Percentiles rank a stretch among this genome's conserved stretches.
These are phyloP conservation scores for Fusarium beomiforme DNA, from an alignment of 2,329 filamentous ascomycete species.

Conservation along the genomic window DNA sequence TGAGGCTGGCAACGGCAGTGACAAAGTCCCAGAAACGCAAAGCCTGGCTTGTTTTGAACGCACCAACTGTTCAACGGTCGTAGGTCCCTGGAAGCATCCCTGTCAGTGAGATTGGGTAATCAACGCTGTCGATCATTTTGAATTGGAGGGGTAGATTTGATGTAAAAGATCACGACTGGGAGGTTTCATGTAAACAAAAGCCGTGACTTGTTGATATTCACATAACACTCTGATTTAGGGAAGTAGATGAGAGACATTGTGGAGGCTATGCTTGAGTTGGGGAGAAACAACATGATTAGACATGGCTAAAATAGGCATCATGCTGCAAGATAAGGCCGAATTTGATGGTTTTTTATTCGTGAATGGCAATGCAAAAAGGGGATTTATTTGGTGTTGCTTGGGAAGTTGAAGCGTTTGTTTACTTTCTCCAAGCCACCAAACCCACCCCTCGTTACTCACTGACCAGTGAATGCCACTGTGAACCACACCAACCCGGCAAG, in stretches of 20 bases:
- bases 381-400: constrained; percentile 10
- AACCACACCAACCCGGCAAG: constrained; percentile 1
- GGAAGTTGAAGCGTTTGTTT: constrained; percentile 38
- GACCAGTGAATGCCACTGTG: constrained; percentile 1
- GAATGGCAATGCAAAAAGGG: neutral
- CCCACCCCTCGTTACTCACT: constrained; percentile 8
- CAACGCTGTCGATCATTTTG: constrained; percentile 26
- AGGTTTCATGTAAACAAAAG: constrained; percentile 5
- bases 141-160: constrained; percentile 14
- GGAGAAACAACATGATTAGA: constrained; percentile 5
- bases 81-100: constrained; percentile 19
- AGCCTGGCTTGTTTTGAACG: neutral
- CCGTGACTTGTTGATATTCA: neutral
- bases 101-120: constrained; percentile 18
- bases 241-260: constrained; percentile 19
- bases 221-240: neutral
- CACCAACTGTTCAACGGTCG: constrained; percentile 7
- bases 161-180: neutral
- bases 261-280: constrained; percentile 15
- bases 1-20: constrained; percentile 7
- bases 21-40: neutral
- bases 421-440: constrained; percentile 25
- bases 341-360: neutral
- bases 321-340: neutral
- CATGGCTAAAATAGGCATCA: constrained; percentile 5